Evolutionary conservation across 768 basidiomycete genomes (phyloP), one percentile per base, ranked within the genome.

Genomic region (Mycena haematopus): DNA sequence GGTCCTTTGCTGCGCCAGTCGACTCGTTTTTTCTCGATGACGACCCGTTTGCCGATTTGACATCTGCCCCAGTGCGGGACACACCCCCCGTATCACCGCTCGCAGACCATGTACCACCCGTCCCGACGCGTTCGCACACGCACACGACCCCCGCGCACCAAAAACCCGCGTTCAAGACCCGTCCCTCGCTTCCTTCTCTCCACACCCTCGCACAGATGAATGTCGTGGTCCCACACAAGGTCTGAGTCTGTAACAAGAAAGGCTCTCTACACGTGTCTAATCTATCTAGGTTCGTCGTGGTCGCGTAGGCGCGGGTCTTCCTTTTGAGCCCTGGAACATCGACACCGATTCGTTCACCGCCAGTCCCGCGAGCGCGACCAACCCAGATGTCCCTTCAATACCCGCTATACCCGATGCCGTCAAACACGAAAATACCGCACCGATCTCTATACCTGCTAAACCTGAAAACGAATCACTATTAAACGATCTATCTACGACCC

Each of bases 1-100:
- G 19, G 69, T 74, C 10, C 69, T 74, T 67, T 29, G 44, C 21
- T 17, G 56, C 56, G 49, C 47, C 35, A 45, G 15, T 25, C 9
- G 38, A 40, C 40, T 35, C 49, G 9, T 81, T 77, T 63, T 78
- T 90, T 21, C 76, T 89, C 25, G 90, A 91, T 68, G 86, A 88
- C 54, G 90, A 92, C 68, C 90, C 90, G 2, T 92, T 92, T 68
- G 90, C 90, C 22, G 85, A 87, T 63, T 77, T 88, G 15, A 76
- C 80, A n/a, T n/a, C n/a, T n/a, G n/a, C n/a, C n/a, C 29, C 29
- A 31, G 29, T 31, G 29, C 29, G 29, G 29, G 45, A 47, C 35
- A 15, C 40, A 1, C 38, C 13, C 14, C 59, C 57, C 25, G n/a
- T 35, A 11, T 56, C 65, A 0, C 59, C 54, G 58, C 58, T 58